These are phyloP conservation scores for Trichoderma oligosporum DNA, from an alignment of 2,329 filamentous ascomycete genomes.

Conservation along the genomic window DNA sequence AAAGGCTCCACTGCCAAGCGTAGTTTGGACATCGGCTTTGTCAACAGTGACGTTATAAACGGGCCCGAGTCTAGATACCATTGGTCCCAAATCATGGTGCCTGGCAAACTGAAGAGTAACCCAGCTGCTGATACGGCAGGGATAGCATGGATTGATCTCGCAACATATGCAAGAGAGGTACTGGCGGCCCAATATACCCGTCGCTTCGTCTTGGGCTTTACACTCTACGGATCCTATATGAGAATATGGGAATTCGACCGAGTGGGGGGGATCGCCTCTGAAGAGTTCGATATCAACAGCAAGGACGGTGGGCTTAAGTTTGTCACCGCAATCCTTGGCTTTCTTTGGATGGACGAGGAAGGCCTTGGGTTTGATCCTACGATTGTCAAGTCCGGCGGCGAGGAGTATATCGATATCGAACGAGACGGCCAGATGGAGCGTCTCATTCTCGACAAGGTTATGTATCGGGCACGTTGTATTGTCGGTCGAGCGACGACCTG, in stretches of 20 bases:
- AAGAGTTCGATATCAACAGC: constrained; percentile 44
- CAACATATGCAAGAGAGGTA: constrained; percentile 43
- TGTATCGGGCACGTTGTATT: constrained; percentile 29
- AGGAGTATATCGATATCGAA: neutral
- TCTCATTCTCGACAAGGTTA: neutral
- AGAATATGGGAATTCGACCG: constrained; percentile 46
- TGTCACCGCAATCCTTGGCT: constrained; percentile 40
- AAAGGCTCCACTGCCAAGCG: constrained; percentile 25
- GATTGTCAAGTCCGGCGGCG: neutral
- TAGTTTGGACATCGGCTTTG: constrained; percentile 34
- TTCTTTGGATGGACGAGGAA: constrained; percentile 30
- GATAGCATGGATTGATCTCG: constrained; percentile 34
- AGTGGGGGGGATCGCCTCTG: constrained; percentile 43
- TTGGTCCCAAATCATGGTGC: constrained; percentile 43
- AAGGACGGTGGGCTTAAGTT: constrained; percentile 35
- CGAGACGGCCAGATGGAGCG: neutral
- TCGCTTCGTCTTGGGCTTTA: constrained; percentile 47
- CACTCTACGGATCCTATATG: constrained; percentile 44
- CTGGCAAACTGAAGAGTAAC: constrained; percentile 47
- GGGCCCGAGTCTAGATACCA: constrained; percentile 23
- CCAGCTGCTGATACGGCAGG: constrained; percentile 34
- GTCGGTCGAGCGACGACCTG: constrained; percentile 42
- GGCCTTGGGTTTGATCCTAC: constrained; percentile 29
- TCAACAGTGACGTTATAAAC: constrained; percentile 23
- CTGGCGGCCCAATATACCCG: constrained; percentile 40